A percentile compares a stretch with the other conserved stretches of the same genome.
phyloP scores from a whole-genome alignment of 176 grass and related monocot genomes.

The Triticum dicoccoides region DNA sequence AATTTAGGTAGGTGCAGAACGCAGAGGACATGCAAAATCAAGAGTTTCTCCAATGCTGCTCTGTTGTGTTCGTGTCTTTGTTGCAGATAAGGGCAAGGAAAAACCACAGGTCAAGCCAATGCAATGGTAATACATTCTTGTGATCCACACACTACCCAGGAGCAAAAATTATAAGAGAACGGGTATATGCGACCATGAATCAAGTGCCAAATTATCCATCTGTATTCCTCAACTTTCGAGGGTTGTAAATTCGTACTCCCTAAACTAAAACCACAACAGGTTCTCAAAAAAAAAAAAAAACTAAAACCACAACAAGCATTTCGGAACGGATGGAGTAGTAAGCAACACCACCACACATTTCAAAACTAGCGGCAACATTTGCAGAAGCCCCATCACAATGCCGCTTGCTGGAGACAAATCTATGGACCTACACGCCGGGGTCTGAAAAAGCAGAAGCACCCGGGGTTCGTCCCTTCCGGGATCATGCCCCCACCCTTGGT shows the following conservation, averaged over 20 bases:
- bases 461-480: slow-evolving; percentile 38
- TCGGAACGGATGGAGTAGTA: too few relatives aligned
- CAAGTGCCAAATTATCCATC: not conserved
- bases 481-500: slow-evolving; percentile 65
- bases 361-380: too few relatives aligned
- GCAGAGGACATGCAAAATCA: not conserved
- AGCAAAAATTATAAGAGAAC: not conserved
- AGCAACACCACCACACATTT: too few relatives aligned
- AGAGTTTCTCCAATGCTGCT: not conserved
- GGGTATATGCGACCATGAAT: not conserved
- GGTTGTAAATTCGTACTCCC: not conserved
- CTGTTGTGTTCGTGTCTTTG: not conserved
- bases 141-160: not conserved
- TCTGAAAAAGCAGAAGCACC: slow-evolving; percentile 64
- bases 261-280: too few relatives aligned
- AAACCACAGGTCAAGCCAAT: not conserved
- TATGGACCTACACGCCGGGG: slow-evolving; percentile 46
- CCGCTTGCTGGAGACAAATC: not conserved
- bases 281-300: too few relatives aligned
- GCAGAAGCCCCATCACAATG: not conserved
- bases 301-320: too few relatives aligned
- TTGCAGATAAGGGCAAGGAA: not conserved
- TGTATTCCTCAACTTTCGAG: not conserved
- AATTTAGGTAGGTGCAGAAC: not conserved
- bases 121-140: too few relatives aligned